Base-by-base conservation (phyloP, 2,329 filamentous ascomycete genomes). In the Phialophora tarda region DNA sequence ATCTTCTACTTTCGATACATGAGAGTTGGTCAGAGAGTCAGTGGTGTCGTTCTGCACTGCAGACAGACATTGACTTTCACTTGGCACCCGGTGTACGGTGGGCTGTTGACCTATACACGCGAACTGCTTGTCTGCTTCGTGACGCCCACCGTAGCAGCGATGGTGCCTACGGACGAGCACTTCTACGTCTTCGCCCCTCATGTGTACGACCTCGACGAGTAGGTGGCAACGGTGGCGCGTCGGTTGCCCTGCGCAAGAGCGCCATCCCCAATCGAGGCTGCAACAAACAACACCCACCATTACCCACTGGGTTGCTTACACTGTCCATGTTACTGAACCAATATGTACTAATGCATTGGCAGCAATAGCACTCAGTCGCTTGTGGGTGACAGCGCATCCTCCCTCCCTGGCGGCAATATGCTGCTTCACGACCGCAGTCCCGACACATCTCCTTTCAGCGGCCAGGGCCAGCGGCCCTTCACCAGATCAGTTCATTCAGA, bases 401-500 rank as follows among this genome's bases (percentile, higher is more conserved):
- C 28, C 14, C 11, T 24, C 30, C 11, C 44, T 32, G 24, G 68
- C 65, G 65, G 68, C 68, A 62, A 34, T 14, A 71, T 71, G 69
- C 66, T 71, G 66, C 66, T 71, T 50, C 69, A 71, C 56, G 69
- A 71, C 26, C 62, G 64, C 62, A 71, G 66, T 59, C 66, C 66
- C n/a, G 66, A 69, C 59, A 64, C 64, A 47, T 70, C 69, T n/a
- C 68, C 68, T 69, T 82, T 84, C 73, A 86, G 84, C 77, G 86
- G 86, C 78, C 86, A 89, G 72, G 86, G 89, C 77, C 91, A 89
- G 82, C 89, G 92, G 74, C 91, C 88, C 76, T 96, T 97, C 77
- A 84, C 85, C 67, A 86, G 92, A 75, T 87, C 79, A 71, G 82
- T 88, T 61, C 81, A 89, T 91, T 17, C 84, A 89, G 68, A 71